Conservation (phyloP, 2,329 filamentous ascomycete species). For the Orbilia quercus region DNA sequence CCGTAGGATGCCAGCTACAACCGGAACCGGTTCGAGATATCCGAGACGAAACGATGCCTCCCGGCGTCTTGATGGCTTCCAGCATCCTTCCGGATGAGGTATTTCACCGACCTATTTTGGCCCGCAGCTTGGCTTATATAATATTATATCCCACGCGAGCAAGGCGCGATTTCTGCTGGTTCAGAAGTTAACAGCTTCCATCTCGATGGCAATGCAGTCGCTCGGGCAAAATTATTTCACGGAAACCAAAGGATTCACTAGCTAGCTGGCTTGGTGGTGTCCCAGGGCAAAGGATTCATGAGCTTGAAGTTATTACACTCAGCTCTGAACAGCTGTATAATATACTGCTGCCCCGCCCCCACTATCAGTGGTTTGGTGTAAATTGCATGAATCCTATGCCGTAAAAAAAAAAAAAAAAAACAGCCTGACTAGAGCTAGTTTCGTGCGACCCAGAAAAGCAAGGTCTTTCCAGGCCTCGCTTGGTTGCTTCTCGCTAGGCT, state of each 20-base stretch:
- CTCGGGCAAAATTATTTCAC: conserved; percentile 35
- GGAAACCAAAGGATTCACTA: conserved; percentile 35
- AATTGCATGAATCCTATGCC: conserved; percentile 54
- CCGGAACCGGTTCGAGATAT: conserved; percentile 49
- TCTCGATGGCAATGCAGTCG: not conserved
- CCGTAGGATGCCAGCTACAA: conserved; percentile 20
- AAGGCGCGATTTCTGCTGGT: conserved; percentile 31
- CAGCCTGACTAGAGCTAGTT: conserved; percentile 12
- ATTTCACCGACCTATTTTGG: conserved; percentile 17
- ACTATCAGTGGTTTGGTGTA: conserved; percentile 46
- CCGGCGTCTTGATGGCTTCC: conserved; percentile 29
- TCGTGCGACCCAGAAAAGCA: conserved; percentile 4
- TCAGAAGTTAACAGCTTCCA: no score
- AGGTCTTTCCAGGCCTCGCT: conserved; percentile 14
- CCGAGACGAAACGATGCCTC: conserved; percentile 48
- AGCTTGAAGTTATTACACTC: not conserved
- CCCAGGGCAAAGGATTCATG: not conserved
- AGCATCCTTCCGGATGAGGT: conserved; percentile 38
- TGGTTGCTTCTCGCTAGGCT: conserved; percentile 32
- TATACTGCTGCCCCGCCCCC: conserved; percentile 37
- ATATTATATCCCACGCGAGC: conserved; percentile 42
- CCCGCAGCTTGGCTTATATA: conserved; percentile 5
- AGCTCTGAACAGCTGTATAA: not conserved
- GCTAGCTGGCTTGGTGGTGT: no score
- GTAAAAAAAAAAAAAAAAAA: no score